Conservation (phyloP, 1,284 basidiomycete genomes). For the Austroboletus novae-zelandiae region DNA sequence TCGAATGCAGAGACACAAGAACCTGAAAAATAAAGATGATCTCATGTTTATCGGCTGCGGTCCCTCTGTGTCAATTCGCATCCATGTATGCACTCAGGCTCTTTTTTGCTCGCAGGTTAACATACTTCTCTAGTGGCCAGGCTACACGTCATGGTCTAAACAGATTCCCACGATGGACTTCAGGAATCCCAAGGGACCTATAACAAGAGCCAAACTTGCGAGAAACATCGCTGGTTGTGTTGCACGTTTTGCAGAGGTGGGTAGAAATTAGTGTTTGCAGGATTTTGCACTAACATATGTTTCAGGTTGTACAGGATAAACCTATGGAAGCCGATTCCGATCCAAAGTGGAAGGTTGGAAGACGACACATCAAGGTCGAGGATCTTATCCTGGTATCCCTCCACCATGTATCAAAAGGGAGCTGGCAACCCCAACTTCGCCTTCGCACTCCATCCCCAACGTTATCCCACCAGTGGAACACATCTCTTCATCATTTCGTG, state of each 20-base stretch:
- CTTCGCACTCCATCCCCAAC: conserved; percentile 30
- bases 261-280: conserved; percentile 5
- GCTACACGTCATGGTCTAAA: conserved; percentile 70
- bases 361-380: conserved; percentile 52
- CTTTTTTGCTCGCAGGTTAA: conserved; percentile 6
- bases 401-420: conserved; percentile 75
- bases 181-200: conserved; percentile 67
- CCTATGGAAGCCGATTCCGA: conserved; percentile 60
- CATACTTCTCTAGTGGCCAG: conserved; percentile 57
- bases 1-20: conserved; percentile 41
- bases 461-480: conserved; percentile 3
- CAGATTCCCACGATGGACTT: conserved; percentile 80
- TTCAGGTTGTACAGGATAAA: conserved; percentile 47
- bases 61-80: conserved; percentile 71
- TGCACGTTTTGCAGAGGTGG: conserved; percentile 51
- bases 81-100: conserved; percentile 48
- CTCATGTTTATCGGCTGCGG: conserved; percentile 65
- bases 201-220: conserved; percentile 63
- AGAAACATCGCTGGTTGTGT: conserved; percentile 69
- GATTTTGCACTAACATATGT: conserved; percentile 6
- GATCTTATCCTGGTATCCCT: conserved; percentile 70
- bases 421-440: conserved; percentile 74
- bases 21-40: conserved; percentile 52
- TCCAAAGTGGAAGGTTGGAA: conserved; percentile 58
- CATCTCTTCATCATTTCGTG: not conserved